These are phyloP conservation scores for Arxiozyma telluris DNA, from an alignment of 1,139 yeast genomes.

Conservation along the genomic window DNA sequence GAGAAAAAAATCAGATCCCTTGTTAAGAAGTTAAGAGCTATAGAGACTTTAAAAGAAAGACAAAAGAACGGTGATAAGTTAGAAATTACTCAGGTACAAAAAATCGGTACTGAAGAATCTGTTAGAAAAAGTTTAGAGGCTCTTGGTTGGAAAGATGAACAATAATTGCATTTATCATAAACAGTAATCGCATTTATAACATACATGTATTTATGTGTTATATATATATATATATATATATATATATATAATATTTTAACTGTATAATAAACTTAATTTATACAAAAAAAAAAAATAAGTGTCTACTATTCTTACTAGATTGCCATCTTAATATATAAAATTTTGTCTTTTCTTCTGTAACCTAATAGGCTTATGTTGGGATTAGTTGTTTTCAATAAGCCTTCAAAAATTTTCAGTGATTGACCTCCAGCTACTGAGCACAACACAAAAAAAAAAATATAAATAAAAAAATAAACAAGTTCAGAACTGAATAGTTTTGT, in stretches of 20 bases:
- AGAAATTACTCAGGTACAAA: constrained; percentile 87
- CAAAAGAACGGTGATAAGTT: constrained; percentile 76
- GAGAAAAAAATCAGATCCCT: constrained; percentile 88
- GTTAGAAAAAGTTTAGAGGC: constrained; percentile 62
- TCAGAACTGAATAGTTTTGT: neutral
- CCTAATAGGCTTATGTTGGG: too few relatives aligned
- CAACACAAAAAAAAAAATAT: neutral
- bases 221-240: neutral
- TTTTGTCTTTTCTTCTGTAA: too few relatives aligned
- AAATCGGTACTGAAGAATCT: constrained; percentile 76
- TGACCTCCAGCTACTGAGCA: neutral
- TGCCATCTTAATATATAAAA: too few relatives aligned
- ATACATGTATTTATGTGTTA: too few relatives aligned
- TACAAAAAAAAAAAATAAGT: too few relatives aligned
- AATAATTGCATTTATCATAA: neutral
- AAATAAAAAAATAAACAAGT: too few relatives aligned
- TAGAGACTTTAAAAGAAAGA: constrained; percentile 78
- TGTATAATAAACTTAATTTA: too few relatives aligned
- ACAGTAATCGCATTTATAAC: neutral
- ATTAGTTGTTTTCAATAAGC: neutral
- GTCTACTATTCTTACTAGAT: neutral
- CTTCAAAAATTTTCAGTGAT: neutral
- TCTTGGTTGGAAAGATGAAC: constrained; percentile 56
- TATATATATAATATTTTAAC: neutral
- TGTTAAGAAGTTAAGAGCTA: constrained; percentile 87